Conservation (phyloP, 306 rosid genomes). For the Alnus rubra region DNA sequence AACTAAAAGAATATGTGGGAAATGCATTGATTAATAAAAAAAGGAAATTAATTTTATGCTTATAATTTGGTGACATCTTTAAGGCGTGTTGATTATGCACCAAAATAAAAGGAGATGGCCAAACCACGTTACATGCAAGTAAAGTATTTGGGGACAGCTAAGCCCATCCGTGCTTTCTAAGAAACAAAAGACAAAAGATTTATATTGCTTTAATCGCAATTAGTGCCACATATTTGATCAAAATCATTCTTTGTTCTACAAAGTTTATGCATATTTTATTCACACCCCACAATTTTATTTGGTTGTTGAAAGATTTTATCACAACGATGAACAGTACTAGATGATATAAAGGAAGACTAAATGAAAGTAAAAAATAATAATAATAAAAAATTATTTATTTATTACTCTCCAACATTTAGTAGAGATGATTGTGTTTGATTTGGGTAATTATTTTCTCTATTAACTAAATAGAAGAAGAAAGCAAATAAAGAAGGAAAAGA, state of each 20-base stretch:
- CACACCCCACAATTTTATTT: not conserved
- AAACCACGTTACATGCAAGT: not conserved
- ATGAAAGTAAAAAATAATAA: no score
- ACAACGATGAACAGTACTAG: no score
- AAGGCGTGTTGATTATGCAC: not conserved
- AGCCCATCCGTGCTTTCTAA: not conserved
- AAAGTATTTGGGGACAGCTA: slow-evolving; percentile 4
- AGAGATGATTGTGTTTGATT: no score
- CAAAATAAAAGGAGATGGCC: not conserved
- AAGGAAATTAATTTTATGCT: not conserved
- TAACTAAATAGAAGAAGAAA: no score
- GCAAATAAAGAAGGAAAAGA: no score
- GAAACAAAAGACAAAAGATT: slow-evolving; percentile 11
- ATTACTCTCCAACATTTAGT: no score
- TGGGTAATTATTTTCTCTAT: no score
- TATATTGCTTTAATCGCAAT: slow-evolving; percentile 1
- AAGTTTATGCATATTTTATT: not conserved
- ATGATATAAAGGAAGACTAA: no score
- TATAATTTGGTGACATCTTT: not conserved
- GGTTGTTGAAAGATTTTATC: not conserved
- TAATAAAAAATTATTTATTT: no score
- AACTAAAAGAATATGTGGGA: not conserved
- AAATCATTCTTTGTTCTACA: not conserved
- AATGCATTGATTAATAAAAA: not conserved
- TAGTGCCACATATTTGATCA: not conserved